Base-by-base conservation (phyloP, 169 alveolate genomes). In the Plasmodium berghei region DNA sequence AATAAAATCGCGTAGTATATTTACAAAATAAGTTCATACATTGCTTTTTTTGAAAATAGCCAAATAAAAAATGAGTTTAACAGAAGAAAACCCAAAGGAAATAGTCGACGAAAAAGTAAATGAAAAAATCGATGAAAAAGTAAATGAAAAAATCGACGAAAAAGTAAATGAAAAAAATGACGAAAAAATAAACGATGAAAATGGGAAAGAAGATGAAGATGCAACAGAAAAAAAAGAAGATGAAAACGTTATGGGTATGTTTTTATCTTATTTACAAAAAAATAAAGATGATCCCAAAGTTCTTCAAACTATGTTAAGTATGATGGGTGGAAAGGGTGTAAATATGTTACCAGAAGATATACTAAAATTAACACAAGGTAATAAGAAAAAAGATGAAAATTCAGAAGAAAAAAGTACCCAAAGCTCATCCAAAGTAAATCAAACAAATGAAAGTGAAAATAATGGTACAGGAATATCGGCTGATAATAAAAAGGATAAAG, bases 261-360 rank as follows among this genome's bases (percentile, higher is more conserved):
- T 86, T 71, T 54, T 86, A 54, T 48, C 34, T 14, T 86, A 71
- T 45, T 22, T 86, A 55, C 91, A 86, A 63, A 86, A 61, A 52
- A 86, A 86, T 71, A 86, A 86, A 54, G 87, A 86, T 72, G 87
- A 86, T 22, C 91, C 91, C 9, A 40, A 58, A 28, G 14, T 71
- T 34, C 69, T 86, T 49, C 91, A 86, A 61, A 56, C 66, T 9
- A 24, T 86, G 72, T 16, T 86, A 56, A 70, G 48, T 34, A 48
- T 86, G 64, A 72, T 86, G 87, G 18, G 24, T 10, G 54, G 67
- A 46, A 12, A 67, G 12, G 62, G 42, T 49, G 46, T 4, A 26
- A 46, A 49, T 9, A 69, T 10, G 52, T 24, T 5, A 49, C 48
- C 40, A 52, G 14, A 64, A 18, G 45, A 45, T 8, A 6, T 16